Conservation (phyloP, 2,329 filamentous ascomycete genomes). For the Didymella arachidicola region DNA sequence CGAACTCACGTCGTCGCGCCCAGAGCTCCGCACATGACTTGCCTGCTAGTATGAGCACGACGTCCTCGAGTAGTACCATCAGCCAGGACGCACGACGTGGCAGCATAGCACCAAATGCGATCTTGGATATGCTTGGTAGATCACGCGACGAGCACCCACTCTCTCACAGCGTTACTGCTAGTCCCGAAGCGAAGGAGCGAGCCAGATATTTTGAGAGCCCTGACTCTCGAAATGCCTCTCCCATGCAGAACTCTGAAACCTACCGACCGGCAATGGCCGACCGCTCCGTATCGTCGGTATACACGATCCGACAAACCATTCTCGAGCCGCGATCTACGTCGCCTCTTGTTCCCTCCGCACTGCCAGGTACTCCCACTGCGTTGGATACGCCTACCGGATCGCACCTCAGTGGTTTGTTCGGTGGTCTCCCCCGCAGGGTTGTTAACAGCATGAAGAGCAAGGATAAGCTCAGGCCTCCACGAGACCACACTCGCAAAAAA, state of each 20-base stretch:
- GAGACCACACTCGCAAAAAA: conserved; percentile 60
- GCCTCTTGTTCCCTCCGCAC: conserved; percentile 52
- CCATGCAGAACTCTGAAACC: conserved; percentile 41
- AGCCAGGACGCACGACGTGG: conserved; percentile 63
- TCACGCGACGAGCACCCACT: conserved; percentile 73
- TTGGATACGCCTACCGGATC: conserved; percentile 54
- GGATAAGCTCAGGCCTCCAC: conserved; percentile 54
- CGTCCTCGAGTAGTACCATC: conserved; percentile 62
- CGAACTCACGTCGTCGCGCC: conserved; percentile 61
- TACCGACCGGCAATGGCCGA: conserved; percentile 46
- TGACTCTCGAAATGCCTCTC: conserved; percentile 53
- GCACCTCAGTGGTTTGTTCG: conserved; percentile 55
- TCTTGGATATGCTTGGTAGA: conserved; percentile 60
- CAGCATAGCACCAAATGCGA: conserved; percentile 67
- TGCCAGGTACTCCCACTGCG: conserved; percentile 55
- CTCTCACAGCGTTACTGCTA: conserved; percentile 75
- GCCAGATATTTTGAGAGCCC: conserved; percentile 47
- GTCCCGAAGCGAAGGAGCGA: conserved; percentile 62
- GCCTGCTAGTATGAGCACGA: conserved; percentile 62
- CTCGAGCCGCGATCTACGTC: conserved; percentile 42
- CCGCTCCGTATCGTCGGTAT: conserved; percentile 55
- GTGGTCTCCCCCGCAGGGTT: conserved; percentile 55
- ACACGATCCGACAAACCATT: conserved; percentile 56
- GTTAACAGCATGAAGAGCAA: conserved; percentile 56
- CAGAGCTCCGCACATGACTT: conserved; percentile 63